Base-by-base conservation (phyloP, 2,329 filamentous ascomycete species). In the Epicoccum sorghinum region DNA sequence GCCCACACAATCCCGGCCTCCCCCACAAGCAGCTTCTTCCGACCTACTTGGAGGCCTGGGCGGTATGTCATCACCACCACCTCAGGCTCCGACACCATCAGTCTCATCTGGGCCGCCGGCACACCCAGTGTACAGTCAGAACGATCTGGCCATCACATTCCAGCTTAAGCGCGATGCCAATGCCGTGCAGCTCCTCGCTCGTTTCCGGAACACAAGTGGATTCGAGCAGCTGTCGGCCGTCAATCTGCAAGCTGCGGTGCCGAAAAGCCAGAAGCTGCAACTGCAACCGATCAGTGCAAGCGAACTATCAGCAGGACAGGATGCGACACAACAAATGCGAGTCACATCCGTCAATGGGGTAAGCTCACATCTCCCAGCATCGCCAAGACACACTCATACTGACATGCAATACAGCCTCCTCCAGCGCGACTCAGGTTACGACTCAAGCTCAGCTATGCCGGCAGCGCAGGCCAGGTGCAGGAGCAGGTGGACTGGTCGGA, bases 401-500 rank as follows among this genome's bases (percentile, higher is more conserved):
- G 64, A 70, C 57, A 42, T 43, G 37, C 29, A 37, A 62, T 30
- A 23, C 67, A 97, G 95, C 83, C 89, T 62, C 84, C 88, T 52
- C 84, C 85, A 51, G 72, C 83, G 32, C 85, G 82, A 69, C 77
- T 99, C 60, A 86, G 93, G 59, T 80, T 99, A 66, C 87, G 95
- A 70, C 80, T 99, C 69, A 92, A 92, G 77, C 85, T 99, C 68
- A 87, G 85, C 52, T 98, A 92, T 73, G 80, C 84, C 30, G 89
- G 89, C 74, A 83, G 85, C 53, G 85, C 81, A 23, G 86, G 86
- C 47, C 83, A 88, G 58, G 82, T 96, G 14, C 89, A 89, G 72
- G 95, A 99, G 70, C 93, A 98, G 77, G 92, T 98, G 54, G 96
- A 97, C 79, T 99, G 95, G 95, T 88, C 90, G 27, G 95, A 99